phyloP scores from a whole-genome alignment of 768 basidiomycete genomes.

The Cubamyces lactineus region DNA sequence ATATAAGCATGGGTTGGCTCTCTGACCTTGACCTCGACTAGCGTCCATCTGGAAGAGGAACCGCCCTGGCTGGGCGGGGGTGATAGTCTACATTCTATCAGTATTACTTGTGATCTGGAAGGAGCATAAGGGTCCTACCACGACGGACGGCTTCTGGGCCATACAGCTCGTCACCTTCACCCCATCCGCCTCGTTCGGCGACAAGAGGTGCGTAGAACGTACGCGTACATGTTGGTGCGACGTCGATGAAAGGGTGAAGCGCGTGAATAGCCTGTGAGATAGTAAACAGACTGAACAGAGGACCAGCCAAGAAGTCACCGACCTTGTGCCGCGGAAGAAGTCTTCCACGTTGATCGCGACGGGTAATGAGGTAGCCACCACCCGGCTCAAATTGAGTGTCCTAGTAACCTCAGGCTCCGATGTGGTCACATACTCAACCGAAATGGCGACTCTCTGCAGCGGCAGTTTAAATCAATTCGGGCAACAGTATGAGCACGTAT shows the following conservation, averaged over 20 bases:
- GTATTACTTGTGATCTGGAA: constrained; percentile 16
- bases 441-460: constrained; percentile 65
- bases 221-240: constrained; percentile 82
- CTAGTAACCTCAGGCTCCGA: constrained; percentile 56
- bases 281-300: neutral
- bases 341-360: constrained; percentile 95
- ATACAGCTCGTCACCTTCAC: constrained; percentile 56
- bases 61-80: constrained; percentile 72
- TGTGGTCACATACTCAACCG: constrained; percentile 68
- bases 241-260: constrained; percentile 86
- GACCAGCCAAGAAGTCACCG: constrained; percentile 18
- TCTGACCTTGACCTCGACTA: constrained; percentile 58
- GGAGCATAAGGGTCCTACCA: constrained; percentile 41
- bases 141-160: constrained; percentile 47
- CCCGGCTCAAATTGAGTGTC: constrained; percentile 54
- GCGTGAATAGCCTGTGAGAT: constrained; percentile 74
- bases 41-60: constrained; percentile 84
- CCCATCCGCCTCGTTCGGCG: constrained; percentile 48
- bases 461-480: neutral
- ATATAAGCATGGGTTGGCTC: no score
- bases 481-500: neutral
- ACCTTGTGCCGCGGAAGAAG: constrained; percentile 90
- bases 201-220: constrained; percentile 56
- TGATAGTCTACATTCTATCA: constrained; percentile 59
- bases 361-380: constrained; percentile 73